A percentile compares a stretch with the other conserved stretches of the same genome.
These are phyloP conservation scores for Serendipita sp. DNA, from an alignment of 768 basidiomycete species.

Conservation along the genomic window DNA sequence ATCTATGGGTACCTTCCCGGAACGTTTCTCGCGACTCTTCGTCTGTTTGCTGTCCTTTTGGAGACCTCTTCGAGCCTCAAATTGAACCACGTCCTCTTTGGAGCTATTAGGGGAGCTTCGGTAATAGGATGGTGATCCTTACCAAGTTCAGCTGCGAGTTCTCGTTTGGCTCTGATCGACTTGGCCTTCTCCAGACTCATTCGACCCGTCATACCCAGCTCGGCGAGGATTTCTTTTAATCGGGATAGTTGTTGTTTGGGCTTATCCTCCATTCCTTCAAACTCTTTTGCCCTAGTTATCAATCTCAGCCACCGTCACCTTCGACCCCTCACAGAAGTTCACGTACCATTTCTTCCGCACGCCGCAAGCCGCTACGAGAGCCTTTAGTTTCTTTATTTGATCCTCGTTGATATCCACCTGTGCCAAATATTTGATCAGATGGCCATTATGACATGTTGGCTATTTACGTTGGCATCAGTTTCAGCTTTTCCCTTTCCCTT, in stretches of 20 bases:
- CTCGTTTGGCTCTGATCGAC: conserved; percentile 51
- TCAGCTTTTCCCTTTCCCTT: conserved; percentile 9
- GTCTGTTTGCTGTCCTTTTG: conserved; percentile 19
- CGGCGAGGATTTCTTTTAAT: conserved; percentile 44
- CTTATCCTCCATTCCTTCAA: conserved; percentile 34
- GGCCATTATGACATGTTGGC: conserved; percentile 14
- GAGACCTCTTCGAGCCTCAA: conserved; percentile 33
- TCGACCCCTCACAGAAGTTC: background rate
- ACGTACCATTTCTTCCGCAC: conserved; percentile 55
- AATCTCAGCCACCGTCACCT: background rate
- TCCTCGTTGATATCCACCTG: conserved; percentile 42
- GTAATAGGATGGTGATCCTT: conserved; percentile 11
- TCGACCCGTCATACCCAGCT: conserved; percentile 67
- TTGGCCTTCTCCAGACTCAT: conserved; percentile 70
- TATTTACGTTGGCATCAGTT: background rate
- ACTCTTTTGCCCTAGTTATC: conserved; percentile 32
- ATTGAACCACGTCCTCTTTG: conserved; percentile 59
- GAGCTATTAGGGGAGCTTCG: background rate
- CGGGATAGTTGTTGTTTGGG: conserved; percentile 47
- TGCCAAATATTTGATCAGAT: background rate
- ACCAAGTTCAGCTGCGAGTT: conserved; percentile 68
- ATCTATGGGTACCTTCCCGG: conserved; percentile 6
- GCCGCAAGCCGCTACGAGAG: conserved; percentile 56
- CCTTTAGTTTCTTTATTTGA: conserved; percentile 59
- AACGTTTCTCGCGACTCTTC: conserved; percentile 10